These are phyloP conservation scores for Cavenderia fasciculata DNA, from an alignment of 78 protist species.

Conservation along the genomic window DNA sequence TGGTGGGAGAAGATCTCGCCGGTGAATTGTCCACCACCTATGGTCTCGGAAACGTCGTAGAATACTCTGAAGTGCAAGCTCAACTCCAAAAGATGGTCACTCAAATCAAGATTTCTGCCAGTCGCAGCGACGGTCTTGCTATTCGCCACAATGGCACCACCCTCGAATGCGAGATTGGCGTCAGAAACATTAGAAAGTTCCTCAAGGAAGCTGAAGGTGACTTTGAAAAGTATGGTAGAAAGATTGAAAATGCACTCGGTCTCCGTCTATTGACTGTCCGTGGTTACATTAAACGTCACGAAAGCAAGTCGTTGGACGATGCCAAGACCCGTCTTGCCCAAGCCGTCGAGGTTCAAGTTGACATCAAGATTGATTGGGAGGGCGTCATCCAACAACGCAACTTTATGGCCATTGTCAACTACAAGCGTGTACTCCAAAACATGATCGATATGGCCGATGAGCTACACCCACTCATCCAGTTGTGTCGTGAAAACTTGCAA, in stretches of 20 bases:
- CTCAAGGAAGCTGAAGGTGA: neutral
- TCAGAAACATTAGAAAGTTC: neutral
- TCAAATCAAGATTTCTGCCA: conserved; percentile 10
- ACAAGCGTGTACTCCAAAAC: conserved; percentile 3
- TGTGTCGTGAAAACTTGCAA: conserved; percentile 38
- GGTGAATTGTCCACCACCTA: neutral
- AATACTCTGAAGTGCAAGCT: conserved; percentile 31
- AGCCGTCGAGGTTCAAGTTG: conserved; percentile 29
- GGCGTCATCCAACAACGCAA: conserved; percentile 17
- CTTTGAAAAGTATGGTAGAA: conserved; percentile 30
- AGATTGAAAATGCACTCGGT: conserved; percentile 40
- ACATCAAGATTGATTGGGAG: conserved; percentile 35
- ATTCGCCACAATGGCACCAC: neutral
- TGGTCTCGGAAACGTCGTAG: conserved; percentile 49
- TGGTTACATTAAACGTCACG: conserved; percentile 45
- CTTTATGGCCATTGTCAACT: neutral
- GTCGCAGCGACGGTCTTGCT: neutral
- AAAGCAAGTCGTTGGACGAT: neutral
- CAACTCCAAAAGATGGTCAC: neutral
- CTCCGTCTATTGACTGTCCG: conserved; percentile 4
- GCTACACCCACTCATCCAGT: conserved; percentile 33
- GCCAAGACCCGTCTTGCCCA: conserved; percentile 2
- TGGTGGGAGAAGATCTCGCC: conserved; percentile 17
- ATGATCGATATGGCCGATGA: neutral
- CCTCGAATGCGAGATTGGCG: conserved; percentile 11